Base-by-base conservation (phyloP, 495 filamentous ascomycete species). In the Daldinia concentrica region DNA sequence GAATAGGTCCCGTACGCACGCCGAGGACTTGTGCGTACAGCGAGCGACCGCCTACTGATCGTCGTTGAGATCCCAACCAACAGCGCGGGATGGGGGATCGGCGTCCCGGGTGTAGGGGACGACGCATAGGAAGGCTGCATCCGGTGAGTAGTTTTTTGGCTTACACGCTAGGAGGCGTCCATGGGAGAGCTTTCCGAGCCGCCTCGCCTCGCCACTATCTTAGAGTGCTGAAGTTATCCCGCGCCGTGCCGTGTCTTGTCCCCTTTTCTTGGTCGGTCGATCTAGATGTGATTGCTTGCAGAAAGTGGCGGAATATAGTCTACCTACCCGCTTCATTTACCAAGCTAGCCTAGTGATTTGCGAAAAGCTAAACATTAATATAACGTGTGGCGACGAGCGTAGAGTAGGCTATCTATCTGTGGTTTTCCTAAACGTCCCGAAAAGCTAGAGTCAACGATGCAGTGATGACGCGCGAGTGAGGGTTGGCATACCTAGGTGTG, bases 101-200 rank as follows among this genome's bases (percentile, higher is more conserved):
- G 66, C 66, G 66, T 58, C 62, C 68, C 71, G 71, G 71, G 66
- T 69, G 51, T 73, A 69, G 55, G 66, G 66, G 57, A 69, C 71
- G 71, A 66, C 66, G 68, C 62, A 58, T 69, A 69, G 66, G 62
- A 66, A 69, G 66, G 71, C 71, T 73, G 71, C 71, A 73, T 73
- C 66, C 71, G 71, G 62, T 69, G 62, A 66, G 66, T 52, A 66
- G 48, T 17, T 56, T 65, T 54, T 58, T 45, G 43, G 45, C 61
- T 66, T 48, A 62, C 57, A 61, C 41, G 50, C 48, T 19, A 62
- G 26, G 48, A 39, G 26, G 43, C 36, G 24, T 36, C 12, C 19
- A 24, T 52, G 19, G 65, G 43, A 58, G 51, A 54, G n/a, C 45
- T 39, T 51, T 57, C 60, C 70, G 70, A 73, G 56, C 69, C 50